Conservation (phyloP, 73 alveolate species). For the Loxodes magnus region DNA sequence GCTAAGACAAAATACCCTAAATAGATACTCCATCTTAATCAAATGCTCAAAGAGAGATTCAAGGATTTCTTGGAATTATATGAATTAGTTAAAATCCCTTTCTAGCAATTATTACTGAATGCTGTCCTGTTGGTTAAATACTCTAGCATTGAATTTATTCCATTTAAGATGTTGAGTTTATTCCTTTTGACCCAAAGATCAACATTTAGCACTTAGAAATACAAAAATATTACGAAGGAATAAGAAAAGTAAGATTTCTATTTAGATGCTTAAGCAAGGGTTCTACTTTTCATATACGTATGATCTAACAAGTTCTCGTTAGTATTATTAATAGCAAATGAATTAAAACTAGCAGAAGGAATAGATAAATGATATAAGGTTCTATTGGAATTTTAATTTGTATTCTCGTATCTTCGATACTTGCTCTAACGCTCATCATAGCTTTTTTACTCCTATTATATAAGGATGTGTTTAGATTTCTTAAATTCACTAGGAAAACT, state of each 20-base stretch:
- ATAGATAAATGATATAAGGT: background rate
- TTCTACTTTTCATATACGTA: background rate
- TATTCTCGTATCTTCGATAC: too few species aligned
- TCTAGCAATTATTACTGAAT: background rate
- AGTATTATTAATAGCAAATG: too few species aligned
- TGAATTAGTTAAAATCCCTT: background rate
- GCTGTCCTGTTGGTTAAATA: background rate
- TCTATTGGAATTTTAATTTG: constrained; percentile 3
- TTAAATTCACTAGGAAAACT: too few species aligned
- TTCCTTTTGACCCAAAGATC: background rate
- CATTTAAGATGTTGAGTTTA: background rate
- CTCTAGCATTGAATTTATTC: background rate
- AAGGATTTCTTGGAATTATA: background rate
- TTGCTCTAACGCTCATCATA: too few species aligned
- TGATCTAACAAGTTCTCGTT: background rate
- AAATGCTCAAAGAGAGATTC: too few species aligned
- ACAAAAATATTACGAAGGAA: too few species aligned
- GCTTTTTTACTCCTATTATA: too few species aligned
- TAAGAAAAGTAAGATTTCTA: background rate
- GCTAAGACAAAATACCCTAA: too few species aligned
- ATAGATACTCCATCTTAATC: too few species aligned
- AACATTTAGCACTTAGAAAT: background rate
- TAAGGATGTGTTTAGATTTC: too few species aligned
- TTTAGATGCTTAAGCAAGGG: too few species aligned
- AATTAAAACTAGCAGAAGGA: background rate